phyloP scores from a whole-genome alignment of 2,329 filamentous ascomycete species.

The Lizonia empirigonia region DNA sequence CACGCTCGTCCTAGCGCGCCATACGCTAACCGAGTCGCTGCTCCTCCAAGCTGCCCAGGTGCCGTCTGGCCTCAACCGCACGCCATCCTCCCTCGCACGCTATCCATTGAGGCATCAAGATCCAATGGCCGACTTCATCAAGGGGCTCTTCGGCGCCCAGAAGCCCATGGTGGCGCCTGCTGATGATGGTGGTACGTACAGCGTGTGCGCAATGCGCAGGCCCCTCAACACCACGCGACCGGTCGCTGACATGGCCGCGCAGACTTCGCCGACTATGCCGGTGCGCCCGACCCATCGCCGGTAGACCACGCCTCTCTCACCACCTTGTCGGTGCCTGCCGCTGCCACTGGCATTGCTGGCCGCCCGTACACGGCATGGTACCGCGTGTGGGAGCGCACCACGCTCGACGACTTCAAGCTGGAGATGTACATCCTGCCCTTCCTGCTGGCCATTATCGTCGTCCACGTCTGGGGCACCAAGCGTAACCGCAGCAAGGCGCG shows the following conservation, averaged over 20 bases:
- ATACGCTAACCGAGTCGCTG: constrained; percentile 24
- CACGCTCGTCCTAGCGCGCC: constrained; percentile 33
- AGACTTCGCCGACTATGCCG: constrained; percentile 96
- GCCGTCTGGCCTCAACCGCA: constrained; percentile 23
- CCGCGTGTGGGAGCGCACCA: constrained; percentile 89
- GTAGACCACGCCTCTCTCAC: constrained; percentile 54
- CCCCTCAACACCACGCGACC: constrained; percentile 18
- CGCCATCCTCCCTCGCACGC: constrained; percentile 24
- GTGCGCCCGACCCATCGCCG: constrained; percentile 69
- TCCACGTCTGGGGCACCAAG: constrained; percentile 81
- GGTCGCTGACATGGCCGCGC: constrained; percentile 18
- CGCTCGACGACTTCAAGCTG: constrained; percentile 80
- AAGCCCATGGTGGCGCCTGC: constrained; percentile 63
- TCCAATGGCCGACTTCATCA: constrained; percentile 61
- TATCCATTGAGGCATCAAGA: constrained; percentile 17
- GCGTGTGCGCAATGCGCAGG: constrained; percentile 6
- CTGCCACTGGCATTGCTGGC: constrained; percentile 49
- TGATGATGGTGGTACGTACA: constrained; percentile 72
- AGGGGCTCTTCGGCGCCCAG: constrained; percentile 71
- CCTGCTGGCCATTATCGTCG: constrained; percentile 72
- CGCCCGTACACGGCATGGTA: constrained; percentile 93
- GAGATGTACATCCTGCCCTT: constrained; percentile 82
- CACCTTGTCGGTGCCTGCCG: constrained; percentile 37
- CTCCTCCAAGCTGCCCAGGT: constrained; percentile 21
- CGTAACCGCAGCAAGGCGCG: constrained; percentile 80